phyloP scores from a whole-genome alignment of 2,329 filamentous ascomycete genomes.

The Aspergillus persii region DNA sequence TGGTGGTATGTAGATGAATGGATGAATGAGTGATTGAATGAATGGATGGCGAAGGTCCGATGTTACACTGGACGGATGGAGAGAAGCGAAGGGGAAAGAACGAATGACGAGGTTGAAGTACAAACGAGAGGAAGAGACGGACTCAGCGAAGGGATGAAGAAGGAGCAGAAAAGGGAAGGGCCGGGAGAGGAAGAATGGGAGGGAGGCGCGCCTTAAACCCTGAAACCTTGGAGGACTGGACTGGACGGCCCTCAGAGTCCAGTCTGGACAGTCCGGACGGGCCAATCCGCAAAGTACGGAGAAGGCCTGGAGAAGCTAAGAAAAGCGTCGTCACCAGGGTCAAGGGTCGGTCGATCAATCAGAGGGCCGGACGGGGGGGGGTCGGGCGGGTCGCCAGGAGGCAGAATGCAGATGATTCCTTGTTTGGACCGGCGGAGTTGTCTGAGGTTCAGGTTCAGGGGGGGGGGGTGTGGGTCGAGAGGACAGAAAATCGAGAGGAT shows the following conservation, averaged over 20 bases:
- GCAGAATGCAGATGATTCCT: conserved; percentile 14
- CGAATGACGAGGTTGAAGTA: background rate
- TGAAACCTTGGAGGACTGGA: background rate
- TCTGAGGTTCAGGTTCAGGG: no score
- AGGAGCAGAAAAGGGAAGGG: background rate
- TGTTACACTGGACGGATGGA: background rate
- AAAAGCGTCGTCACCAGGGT: background rate
- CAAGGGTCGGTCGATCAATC: no score
- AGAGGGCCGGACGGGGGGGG: no score
- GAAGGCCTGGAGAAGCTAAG: background rate
- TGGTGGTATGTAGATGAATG: background rate
- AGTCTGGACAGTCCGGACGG: no score
- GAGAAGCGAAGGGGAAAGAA: background rate
- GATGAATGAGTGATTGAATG: background rate
- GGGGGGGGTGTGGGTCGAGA: no score
- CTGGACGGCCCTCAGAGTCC: background rate
- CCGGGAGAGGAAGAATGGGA: background rate
- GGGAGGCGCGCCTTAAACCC: background rate
- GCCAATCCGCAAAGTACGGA: background rate
- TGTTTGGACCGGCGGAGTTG: no score
- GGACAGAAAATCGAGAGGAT: no score
- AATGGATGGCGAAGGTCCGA: background rate
- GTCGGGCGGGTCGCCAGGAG: background rate
- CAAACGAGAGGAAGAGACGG: background rate
- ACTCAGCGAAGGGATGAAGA: background rate